Conservation (phyloP, 352 stramenopile genomes). For the Pythium grandisporangium region DNA sequence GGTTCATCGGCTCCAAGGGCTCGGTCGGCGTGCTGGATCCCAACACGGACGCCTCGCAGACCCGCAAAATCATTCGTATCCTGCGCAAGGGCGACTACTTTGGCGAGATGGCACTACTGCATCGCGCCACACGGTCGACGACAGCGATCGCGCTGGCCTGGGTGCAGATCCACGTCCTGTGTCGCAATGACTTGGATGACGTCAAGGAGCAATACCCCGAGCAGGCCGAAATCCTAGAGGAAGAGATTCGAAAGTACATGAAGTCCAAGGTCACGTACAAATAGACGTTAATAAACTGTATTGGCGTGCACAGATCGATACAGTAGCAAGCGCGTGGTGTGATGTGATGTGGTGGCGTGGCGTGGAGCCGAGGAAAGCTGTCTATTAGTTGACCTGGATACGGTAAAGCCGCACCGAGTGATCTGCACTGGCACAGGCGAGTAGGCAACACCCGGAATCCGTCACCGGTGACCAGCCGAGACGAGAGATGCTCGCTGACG, state of each 20-base stretch:
- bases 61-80: constrained; percentile 47
- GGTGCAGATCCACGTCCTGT: constrained; percentile 68
- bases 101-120: constrained; percentile 64
- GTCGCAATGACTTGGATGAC: constrained; percentile 42
- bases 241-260: constrained; percentile 77
- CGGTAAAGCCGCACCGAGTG: constrained; percentile 43
- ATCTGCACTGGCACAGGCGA: constrained; percentile 40
- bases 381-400: constrained; percentile 11
- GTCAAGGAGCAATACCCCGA: constrained; percentile 55
- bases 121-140: constrained; percentile 49
- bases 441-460: not conserved
- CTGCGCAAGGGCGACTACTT: constrained; percentile 70
- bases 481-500: constrained; percentile 31
- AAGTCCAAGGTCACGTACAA: constrained; percentile 49
- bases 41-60: constrained; percentile 18
- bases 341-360: too few relatives aligned
- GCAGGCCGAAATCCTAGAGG: constrained; percentile 42
- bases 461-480: constrained; percentile 29
- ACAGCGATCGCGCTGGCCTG: constrained; percentile 61
- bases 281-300: constrained; percentile 14
- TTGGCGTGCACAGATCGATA: too few relatives aligned
- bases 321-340: too few relatives aligned
- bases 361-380: not conserved
- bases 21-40: constrained; percentile 60
- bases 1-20: constrained; percentile 68